Conservation (phyloP, 2,329 filamentous ascomycete species). For the Colletotrichum echinochloae region DNA sequence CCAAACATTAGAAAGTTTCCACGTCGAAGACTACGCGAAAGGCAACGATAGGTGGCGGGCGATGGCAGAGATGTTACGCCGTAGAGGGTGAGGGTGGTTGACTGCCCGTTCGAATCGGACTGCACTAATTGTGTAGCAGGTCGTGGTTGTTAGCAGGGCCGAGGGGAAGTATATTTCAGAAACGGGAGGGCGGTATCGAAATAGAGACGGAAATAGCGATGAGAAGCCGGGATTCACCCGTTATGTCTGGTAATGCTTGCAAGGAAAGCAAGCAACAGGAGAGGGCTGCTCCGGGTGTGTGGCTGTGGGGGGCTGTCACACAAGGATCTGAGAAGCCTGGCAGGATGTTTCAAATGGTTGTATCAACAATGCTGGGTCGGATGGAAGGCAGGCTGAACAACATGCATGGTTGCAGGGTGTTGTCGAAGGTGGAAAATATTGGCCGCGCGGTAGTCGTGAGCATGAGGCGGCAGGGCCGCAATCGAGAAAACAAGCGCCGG, state of each 20-base stretch:
- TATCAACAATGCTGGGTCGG: conserved; percentile 46
- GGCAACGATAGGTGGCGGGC: conserved; percentile 7
- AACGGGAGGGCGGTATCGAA: conserved; percentile 32
- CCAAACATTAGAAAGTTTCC: conserved; percentile 36
- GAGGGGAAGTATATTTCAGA: conserved; percentile 36
- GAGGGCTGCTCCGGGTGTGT: conserved; percentile 32
- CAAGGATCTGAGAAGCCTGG: conserved; percentile 39
- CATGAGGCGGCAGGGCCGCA: conserved; percentile 19
- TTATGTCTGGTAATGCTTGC: conserved; percentile 24
- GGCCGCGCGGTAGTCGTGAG: conserved; percentile 11
- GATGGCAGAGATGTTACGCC: conserved; percentile 2
- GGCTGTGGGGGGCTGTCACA: conserved; percentile 38
- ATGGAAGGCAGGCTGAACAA: conserved; percentile 39
- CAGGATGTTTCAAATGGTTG: conserved; percentile 45
- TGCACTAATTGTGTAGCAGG: conserved; percentile 23
- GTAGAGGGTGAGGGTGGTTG: not conserved
- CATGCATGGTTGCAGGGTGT: conserved; percentile 42
- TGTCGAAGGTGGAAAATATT: conserved; percentile 15
- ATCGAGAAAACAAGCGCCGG: conserved; percentile 17
- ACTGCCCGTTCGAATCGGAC: conserved; percentile 18
- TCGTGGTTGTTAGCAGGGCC: conserved; percentile 17
- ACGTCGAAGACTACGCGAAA: conserved; percentile 1
- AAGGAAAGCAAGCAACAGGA: conserved; percentile 31
- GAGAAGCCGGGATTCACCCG: conserved; percentile 38
- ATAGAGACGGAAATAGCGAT: conserved; percentile 28